These are phyloP conservation scores for Kurtzmaniella quercitrusa DNA, from an alignment of 1,139 yeast species.

Conservation along the genomic window DNA sequence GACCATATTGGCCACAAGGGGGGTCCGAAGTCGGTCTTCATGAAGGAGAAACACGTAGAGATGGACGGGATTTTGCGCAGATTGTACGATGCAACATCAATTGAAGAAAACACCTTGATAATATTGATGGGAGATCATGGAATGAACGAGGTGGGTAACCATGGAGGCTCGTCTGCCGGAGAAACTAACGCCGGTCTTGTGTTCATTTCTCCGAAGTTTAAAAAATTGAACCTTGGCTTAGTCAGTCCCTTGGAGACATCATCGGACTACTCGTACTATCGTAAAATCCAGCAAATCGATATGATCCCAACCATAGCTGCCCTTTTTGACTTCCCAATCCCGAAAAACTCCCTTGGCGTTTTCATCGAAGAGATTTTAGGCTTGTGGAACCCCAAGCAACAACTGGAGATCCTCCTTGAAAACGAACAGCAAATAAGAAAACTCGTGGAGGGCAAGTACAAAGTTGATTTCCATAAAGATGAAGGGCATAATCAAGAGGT, in stretches of 20 bases:
- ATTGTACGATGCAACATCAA: constrained; percentile 35
- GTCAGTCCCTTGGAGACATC: constrained; percentile 37
- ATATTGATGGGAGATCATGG: constrained; percentile 94
- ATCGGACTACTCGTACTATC: constrained; percentile 48
- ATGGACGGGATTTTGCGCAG: constrained; percentile 67
- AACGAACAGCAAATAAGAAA: constrained; percentile 61
- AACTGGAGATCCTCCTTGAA: constrained; percentile 43
- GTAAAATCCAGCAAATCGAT: constrained; percentile 71
- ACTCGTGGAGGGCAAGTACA: constrained; percentile 24
- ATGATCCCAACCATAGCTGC: constrained; percentile 80
- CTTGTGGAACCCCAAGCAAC: constrained; percentile 42
- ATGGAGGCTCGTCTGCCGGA: constrained; percentile 90
- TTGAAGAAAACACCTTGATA: constrained; percentile 52
- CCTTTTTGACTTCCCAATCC: constrained; percentile 75
- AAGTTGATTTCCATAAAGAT: not conserved
- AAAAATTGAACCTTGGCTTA: constrained; percentile 20
- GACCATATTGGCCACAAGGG: constrained; percentile 98
- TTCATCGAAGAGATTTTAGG: constrained; percentile 54
- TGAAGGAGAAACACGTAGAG: constrained; percentile 78
- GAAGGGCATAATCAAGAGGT: constrained; percentile 4
- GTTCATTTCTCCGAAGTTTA: constrained; percentile 60
- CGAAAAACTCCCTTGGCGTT: constrained; percentile 80
- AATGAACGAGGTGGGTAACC: constrained; percentile 91
- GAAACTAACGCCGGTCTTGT: constrained; percentile 86
- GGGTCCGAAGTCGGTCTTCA: constrained; percentile 76